These are phyloP conservation scores for Sphaerostilbella broomeana DNA, from an alignment of 2,329 filamentous ascomycete genomes.

Conservation along the genomic window DNA sequence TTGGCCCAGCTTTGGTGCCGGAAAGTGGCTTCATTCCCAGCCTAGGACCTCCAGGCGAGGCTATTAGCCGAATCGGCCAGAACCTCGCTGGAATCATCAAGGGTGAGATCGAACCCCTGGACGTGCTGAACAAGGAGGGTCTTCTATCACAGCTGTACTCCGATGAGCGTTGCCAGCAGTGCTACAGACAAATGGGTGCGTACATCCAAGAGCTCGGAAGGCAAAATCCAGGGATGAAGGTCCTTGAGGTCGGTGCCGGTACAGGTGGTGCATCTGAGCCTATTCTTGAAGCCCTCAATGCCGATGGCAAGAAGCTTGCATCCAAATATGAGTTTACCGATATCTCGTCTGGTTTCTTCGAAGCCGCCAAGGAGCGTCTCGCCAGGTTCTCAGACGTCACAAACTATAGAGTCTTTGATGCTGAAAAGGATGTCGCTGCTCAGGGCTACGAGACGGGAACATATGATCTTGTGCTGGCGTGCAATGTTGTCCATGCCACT, in stretches of 20 bases:
- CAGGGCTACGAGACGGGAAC: conserved; percentile 29
- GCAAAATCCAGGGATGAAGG: conserved; percentile 18
- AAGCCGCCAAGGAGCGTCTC: conserved; percentile 23
- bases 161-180: neutral
- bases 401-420: conserved; percentile 20
- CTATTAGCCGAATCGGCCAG: conserved; percentile 3
- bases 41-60: neutral
- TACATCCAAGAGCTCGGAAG: conserved; percentile 6
- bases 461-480: conserved; percentile 32
- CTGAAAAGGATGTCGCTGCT: conserved; percentile 22
- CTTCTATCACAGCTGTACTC: conserved; percentile 5
- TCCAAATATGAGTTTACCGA: conserved; percentile 39
- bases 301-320: conserved; percentile 9
- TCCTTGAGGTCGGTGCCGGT: conserved; percentile 36
- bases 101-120: conserved; percentile 1
- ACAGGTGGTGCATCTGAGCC: conserved; percentile 33
- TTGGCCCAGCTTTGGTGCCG: neutral
- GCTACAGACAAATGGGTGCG: conserved; percentile 7
- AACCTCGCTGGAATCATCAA: conserved; percentile 3
- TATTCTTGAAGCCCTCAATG: conserved; percentile 27
- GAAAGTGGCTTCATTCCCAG: neutral
- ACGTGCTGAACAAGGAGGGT: conserved; percentile 2
- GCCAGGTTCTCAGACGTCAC: conserved; percentile 20
- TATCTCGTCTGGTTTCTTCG: conserved; percentile 36
- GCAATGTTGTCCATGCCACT: conserved; percentile 25